phyloP scores from a whole-genome alignment of 495 filamentous ascomycete genomes.

The Aspergillus carlsbadensis region DNA sequence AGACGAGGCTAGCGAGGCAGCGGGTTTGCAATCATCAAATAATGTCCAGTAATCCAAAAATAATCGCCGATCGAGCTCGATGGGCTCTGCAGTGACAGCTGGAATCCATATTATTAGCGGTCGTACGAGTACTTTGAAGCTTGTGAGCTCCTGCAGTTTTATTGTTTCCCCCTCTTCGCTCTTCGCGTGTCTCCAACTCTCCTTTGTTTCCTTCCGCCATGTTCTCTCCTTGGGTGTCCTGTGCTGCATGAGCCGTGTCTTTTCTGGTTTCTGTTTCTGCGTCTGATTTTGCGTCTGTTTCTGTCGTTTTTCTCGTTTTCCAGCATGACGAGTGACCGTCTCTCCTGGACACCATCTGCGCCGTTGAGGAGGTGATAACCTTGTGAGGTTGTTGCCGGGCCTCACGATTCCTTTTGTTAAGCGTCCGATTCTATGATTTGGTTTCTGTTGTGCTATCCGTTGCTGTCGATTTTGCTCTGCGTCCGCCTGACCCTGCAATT shows the following conservation, averaged over 20 bases:
- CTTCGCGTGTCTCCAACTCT: not conserved
- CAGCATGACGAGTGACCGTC: slow-evolving; percentile 1
- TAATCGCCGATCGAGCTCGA: too few relatives aligned
- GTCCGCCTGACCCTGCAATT: not conserved
- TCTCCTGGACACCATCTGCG: slow-evolving; percentile 14
- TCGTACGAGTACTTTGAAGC: too few relatives aligned
- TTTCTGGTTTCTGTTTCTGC: not conserved
- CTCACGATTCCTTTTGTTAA: not conserved
- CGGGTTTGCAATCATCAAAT: too few relatives aligned
- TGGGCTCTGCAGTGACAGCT: too few relatives aligned
- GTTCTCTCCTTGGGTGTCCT: not conserved
- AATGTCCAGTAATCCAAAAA: too few relatives aligned
- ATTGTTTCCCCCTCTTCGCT: not conserved
- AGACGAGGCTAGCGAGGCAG: too few relatives aligned
- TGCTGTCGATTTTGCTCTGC: not conserved
- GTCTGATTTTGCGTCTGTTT: not conserved
- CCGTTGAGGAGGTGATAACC: slow-evolving; percentile 5
- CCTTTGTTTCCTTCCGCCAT: not conserved
- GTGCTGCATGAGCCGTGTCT: not conserved
- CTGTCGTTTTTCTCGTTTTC: not conserved
- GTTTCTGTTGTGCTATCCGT: not conserved
- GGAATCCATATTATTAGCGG: too few relatives aligned
- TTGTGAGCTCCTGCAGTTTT: not conserved
- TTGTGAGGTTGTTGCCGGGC: not conserved
- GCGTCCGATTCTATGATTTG: not conserved